Percentiles rank a stretch among this genome's conserved stretches.
Conservation (phyloP, 139 green algal species). For the Haematococcus lacustris region DNA sequence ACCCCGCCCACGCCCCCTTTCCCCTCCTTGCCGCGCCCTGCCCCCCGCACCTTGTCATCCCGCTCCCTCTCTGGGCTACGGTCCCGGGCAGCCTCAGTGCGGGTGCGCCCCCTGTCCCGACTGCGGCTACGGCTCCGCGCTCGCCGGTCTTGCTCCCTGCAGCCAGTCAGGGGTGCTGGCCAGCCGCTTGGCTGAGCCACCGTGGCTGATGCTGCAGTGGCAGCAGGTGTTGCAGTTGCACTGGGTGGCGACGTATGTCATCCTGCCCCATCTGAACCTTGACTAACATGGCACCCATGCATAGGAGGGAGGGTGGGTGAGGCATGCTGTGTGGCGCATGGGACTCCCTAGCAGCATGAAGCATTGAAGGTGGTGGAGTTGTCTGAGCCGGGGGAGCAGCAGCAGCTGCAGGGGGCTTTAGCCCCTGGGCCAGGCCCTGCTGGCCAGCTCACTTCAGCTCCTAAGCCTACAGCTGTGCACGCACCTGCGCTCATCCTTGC, state of each 20-base stretch:
- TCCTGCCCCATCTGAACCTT: not conserved
- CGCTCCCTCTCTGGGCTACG: too few relatives aligned
- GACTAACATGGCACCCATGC: not conserved
- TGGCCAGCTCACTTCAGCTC: not conserved
- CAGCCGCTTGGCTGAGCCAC: not conserved
- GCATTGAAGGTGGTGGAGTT: too few relatives aligned
- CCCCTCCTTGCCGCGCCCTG: not conserved
- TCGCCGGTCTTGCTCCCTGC: not conserved
- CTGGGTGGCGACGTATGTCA: too few relatives aligned
- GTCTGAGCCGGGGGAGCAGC: not conserved
- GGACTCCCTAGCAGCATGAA: not conserved
- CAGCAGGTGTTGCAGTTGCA: too few relatives aligned
- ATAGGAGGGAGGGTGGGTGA: not conserved
- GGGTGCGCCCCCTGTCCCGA: not conserved
- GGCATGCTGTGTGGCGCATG: not conserved
- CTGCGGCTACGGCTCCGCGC: conserved; percentile 9
- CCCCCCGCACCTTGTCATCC: not conserved
- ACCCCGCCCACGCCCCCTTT: not conserved
- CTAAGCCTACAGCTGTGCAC: not conserved
- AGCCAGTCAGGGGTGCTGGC: not conserved
- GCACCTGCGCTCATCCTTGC: conserved; percentile 6
- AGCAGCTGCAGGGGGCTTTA: not conserved
- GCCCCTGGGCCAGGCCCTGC: not conserved
- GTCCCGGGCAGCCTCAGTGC: too few relatives aligned
- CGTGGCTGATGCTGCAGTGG: not conserved